Base-by-base conservation (phyloP, 1,139 yeast genomes). In the Suhomyces bokatorum region DNA sequence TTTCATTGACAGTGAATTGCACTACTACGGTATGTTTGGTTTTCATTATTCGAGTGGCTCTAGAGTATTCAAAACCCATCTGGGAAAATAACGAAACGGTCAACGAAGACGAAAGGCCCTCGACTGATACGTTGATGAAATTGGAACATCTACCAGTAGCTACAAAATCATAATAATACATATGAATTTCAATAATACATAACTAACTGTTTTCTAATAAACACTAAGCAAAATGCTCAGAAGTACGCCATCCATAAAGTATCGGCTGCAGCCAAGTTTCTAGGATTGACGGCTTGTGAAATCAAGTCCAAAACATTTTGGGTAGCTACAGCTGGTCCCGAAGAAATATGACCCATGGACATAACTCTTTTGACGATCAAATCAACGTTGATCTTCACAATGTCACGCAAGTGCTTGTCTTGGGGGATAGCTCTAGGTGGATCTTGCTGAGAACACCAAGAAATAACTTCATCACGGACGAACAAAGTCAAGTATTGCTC, bases 211-310 rank as follows among this genome's bases (percentile, higher is more conserved):
- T 20, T 24, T 13, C 20, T 16, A 17, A 13, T 22, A 24, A 13
- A 15, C 12, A 34, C 14, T 34, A 34, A 13, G 28, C 36, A 15
- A 22, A n/a, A 22, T 24, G 28, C 29, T 34, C 69, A 86, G 54
- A 91, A 78, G 70, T 90, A 93, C 1, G 99, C 95, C 96, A 93
- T 90, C 95, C 97, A 93, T 51, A 89, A 76, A 27, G 91, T 85
- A 59, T 95, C 99, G 15, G 96, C 87, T 48, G 90, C 83, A 12
- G 98, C 98, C 61, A 95, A 72, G 58, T 89, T 89, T 57, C 97
- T 81, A 29, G 99, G 98, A 60, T 91, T 93, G 12, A 93, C 99
- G 5, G 99, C 98, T 59, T 88, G 95, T 3, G 96, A 86, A 44
- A 95, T 89, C 60, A 93, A 78, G 56, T 93, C 98, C 55, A 93